Percentiles rank a stretch among this genome's conserved stretches.
phyloP scores from a whole-genome alignment of 768 basidiomycete genomes.

The Tricholoma sp. region DNA sequence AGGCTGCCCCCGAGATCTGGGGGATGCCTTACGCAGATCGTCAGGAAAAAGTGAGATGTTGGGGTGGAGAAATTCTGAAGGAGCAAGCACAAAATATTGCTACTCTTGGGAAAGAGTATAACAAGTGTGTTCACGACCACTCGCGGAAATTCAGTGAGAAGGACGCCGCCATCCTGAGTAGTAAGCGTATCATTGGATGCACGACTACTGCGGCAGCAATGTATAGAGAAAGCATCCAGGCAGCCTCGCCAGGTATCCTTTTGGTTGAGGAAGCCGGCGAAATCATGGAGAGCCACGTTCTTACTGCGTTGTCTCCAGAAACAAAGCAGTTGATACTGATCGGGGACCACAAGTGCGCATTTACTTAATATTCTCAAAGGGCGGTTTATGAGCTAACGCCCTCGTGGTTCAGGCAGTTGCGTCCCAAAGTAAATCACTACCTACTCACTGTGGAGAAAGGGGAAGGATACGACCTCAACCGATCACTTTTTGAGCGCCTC shows the following conservation, averaged over 20 bases:
- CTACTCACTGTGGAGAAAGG: constrained; percentile 57
- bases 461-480: constrained; percentile 62
- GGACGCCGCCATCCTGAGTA: background rate
- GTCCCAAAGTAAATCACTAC: constrained; percentile 69
- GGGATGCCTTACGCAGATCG: background rate
- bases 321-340: constrained; percentile 57
- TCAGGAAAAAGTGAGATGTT: background rate
- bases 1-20: background rate
- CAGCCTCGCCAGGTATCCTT: constrained; percentile 42
- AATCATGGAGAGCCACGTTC: constrained; percentile 58
- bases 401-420: constrained; percentile 47
- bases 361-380: background rate
- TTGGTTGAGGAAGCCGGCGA: constrained; percentile 70
- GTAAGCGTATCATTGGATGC: constrained; percentile 55
- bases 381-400: background rate
- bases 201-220: constrained; percentile 67
- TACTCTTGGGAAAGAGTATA: background rate
- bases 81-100: background rate
- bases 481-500: constrained; percentile 65
- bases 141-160: background rate
- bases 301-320: constrained; percentile 44
- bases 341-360: constrained; percentile 58
- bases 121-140: background rate
- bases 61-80: background rate
- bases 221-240: constrained; percentile 41